phyloP scores from a whole-genome alignment of 2,329 filamentous ascomycete species.

The Colletotrichum sp. region DNA sequence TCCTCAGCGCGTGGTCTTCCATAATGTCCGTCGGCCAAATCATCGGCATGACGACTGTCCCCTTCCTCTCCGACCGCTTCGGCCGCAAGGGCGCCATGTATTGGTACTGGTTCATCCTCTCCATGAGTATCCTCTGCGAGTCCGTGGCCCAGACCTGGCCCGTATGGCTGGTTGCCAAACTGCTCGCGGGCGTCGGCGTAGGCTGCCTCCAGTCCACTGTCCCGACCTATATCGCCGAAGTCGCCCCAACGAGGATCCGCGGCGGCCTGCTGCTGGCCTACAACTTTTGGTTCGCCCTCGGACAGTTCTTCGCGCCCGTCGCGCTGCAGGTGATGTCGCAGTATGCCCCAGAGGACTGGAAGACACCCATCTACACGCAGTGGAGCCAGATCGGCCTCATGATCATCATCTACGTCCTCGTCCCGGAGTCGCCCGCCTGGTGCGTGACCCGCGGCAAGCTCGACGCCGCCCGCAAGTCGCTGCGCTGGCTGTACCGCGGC shows the following conservation, averaged over 20 bases:
- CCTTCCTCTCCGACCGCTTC: constrained; percentile 29
- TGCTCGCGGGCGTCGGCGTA: constrained; percentile 41
- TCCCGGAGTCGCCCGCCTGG: constrained; percentile 47
- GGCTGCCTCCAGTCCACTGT: constrained; percentile 47
- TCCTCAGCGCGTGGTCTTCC: constrained; percentile 42
- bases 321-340: constrained; percentile 40
- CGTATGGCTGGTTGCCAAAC: constrained; percentile 43
- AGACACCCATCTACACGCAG: constrained; percentile 46
- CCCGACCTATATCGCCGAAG: constrained; percentile 45
- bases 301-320: constrained; percentile 46
- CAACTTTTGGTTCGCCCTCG: constrained; percentile 48
- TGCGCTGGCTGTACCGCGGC: constrained; percentile 25
- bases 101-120: constrained; percentile 34
- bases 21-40: constrained; percentile 45
- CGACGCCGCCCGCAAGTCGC: constrained; percentile 25
- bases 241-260: constrained; percentile 43
- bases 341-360: constrained; percentile 36
- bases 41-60: constrained; percentile 38
- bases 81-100: constrained; percentile 38
- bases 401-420: constrained; percentile 38
- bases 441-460: constrained; percentile 30
- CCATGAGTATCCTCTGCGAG: constrained; percentile 41
- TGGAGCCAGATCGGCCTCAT: constrained; percentile 50
- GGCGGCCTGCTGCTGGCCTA: constrained; percentile 45
- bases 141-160: constrained; percentile 39